Evolutionary conservation across 176 grass and related monocot species (phyloP).

Genomic region (Lolium multiflorum): DNA sequence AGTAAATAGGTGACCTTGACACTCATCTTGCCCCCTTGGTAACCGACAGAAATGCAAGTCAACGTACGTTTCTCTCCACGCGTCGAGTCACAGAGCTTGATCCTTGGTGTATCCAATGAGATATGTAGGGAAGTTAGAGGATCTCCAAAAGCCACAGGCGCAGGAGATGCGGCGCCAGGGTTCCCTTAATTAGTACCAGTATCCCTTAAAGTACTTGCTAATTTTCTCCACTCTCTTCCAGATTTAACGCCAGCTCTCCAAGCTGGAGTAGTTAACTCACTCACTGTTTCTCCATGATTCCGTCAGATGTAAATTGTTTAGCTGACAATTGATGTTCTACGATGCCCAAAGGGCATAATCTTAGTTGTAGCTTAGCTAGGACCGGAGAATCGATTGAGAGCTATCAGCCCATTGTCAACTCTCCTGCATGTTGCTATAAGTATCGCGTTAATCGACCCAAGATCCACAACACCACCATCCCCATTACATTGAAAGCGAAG

Average conservation of each 20-base stretch:
- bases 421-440: not conserved
- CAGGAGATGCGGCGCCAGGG: conserved; percentile 34
- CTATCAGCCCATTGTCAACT: conserved; percentile 2
- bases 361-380: not conserved
- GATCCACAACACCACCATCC: not conserved
- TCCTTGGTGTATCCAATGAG: conserved; percentile 59
- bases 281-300: not conserved
- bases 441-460: not conserved
- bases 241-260: not conserved
- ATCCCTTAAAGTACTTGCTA: not conserved
- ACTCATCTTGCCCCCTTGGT: not conserved
- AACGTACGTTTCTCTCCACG: not conserved
- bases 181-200: not conserved
- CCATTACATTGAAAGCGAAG: not conserved
- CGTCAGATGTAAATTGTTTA: not conserved
- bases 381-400: not conserved
- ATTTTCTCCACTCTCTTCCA: not conserved
- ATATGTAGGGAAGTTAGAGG: not conserved
- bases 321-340: not conserved
- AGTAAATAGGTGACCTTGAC: not conserved
- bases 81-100: conserved; percentile 30
- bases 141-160: not conserved
- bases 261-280: not conserved
- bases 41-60: not conserved
- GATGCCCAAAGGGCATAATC: not conserved